Base-by-base conservation (phyloP, 139 green algal species). In the Chlorella ohadii region DNA sequence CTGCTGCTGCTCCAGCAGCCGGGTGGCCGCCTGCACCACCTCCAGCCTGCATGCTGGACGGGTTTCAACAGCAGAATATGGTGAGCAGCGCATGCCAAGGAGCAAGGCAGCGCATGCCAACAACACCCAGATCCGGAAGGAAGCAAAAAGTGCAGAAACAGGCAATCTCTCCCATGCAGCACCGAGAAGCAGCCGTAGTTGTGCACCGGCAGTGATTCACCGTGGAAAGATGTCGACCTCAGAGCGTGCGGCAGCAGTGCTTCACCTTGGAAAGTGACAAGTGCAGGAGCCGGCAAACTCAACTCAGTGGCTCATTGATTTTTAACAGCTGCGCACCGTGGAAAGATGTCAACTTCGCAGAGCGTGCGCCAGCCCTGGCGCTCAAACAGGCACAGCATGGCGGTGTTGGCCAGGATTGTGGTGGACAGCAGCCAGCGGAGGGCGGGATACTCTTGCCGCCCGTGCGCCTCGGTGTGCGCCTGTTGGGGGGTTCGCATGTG, bases 401-500 rank as follows among this genome's bases (percentile, higher is more conserved):
- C 34, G n/a, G n/a, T 74, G 67, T 74, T 74, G 33, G 67, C 22
- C 12, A 36, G 33, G 33, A 74, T 55, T 3, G 67, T 74, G 31
- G 67, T 74, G n/a, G 33, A 55, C 67, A 74, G 67, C 67, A 74
- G 33, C 67, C 67, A 74, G 33, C 67, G 22, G 7, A 47, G n/a
- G 34, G 33, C 12, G 31, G 31, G 67, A 6, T 55, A 11, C 22
- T 27, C 34, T 11, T 36, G 67, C 22, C n/a, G n/a, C 5, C 17
- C n/a, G 0, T 74, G 67, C 33, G 51, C 51, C 51, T 59, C 51
- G 15, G 51, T 59, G 51, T 59, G 51, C 51, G 51, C 51, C 51
- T 59, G 51, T 51, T 6, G 44, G 44, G 9, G 44, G 44, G 44
- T 51, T 51, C 7, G 44, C 6, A 9, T 51, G 44, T n/a, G n/a